Evolutionary conservation across 495 filamentous ascomycete genomes (phyloP), one percentile per base, ranked within the genome.

Genomic region (Penicillium riverlandense): DNA sequence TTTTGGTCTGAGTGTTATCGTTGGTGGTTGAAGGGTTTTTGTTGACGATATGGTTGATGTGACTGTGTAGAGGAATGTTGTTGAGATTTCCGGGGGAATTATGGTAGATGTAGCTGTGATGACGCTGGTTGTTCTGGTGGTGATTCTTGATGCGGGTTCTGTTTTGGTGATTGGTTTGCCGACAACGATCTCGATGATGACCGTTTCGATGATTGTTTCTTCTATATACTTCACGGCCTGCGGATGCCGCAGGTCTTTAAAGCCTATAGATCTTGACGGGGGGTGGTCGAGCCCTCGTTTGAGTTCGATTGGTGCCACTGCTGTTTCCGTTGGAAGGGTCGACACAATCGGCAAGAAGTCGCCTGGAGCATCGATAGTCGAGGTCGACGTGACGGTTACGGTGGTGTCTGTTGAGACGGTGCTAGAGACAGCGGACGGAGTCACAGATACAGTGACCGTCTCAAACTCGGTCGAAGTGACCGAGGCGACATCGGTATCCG

Each of bases 391-490:
- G 8, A 4, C 11, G 13, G 34, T 41, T 12, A 16, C 29, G 2
- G 45, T 32, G 3, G 10, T 8, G 27, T 32, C 36, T 12, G 22
- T 11, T 3, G n/a, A 37, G 13, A 37, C n/a, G 12, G 45, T 47
- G 8, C 34, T 11, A 6, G 45, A 41, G 10, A 37, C 15, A 29
- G 12, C 30, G 27, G 12, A 13, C 13, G 33, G 32, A 13, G 38
- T 40, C 12, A 41, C 16, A n/a, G 32, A 36, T 6, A 32, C 11
- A 32, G 38, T 41, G 2, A 12, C 13, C 29, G 38, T 41, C 8
- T 47, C 38, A 36, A 30, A 41, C 32, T 37, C 38, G 37, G 45
- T 47, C 16, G 38, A 47, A 13, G 45, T 47, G 11, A 39, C 41
- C 14, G 45, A 47, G 27, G 42, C 37, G 7, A 35, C 35, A 37